Conservation (phyloP, 441 rosid species). For the Gossypium davidsonii region DNA sequence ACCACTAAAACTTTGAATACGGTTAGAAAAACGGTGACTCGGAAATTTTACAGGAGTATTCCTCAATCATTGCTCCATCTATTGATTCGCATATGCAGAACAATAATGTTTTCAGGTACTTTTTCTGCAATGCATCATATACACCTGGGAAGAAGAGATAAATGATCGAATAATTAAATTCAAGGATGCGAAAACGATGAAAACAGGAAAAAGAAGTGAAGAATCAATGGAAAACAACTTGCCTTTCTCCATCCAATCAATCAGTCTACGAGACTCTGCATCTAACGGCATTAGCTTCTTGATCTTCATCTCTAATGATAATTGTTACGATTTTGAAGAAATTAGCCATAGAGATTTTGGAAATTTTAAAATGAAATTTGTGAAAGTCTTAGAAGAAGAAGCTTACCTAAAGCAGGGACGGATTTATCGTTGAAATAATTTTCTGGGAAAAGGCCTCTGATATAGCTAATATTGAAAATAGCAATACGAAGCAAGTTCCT, state of each 20-base stretch:
- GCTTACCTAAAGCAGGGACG: constrained; percentile 79
- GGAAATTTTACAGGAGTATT: constrained; percentile 63
- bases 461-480: constrained; percentile 90
- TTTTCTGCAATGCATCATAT: constrained; percentile 85
- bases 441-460: constrained; percentile 93
- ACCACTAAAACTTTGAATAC: background rate
- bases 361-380: background rate
- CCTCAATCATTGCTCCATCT: constrained; percentile 80
- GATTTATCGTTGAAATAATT: constrained; percentile 90
- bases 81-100: constrained; percentile 62
- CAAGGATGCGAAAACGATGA: background rate
- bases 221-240: constrained; percentile 9
- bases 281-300: constrained; percentile 97
- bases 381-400: constrained; percentile 5
- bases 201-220: background rate
- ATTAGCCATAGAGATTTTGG: background rate
- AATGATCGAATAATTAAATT: background rate
- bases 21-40: background rate
- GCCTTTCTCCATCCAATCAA: constrained; percentile 99
- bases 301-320: constrained; percentile 76
- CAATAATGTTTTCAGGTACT: constrained; percentile 69
- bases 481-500: constrained; percentile 91
- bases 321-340: background rate
- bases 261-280: constrained; percentile 83
- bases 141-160: constrained; percentile 43